These are phyloP conservation scores for Alisma plantagoaquatica DNA, from an alignment of 106 monocot species.

Conservation along the genomic window DNA sequence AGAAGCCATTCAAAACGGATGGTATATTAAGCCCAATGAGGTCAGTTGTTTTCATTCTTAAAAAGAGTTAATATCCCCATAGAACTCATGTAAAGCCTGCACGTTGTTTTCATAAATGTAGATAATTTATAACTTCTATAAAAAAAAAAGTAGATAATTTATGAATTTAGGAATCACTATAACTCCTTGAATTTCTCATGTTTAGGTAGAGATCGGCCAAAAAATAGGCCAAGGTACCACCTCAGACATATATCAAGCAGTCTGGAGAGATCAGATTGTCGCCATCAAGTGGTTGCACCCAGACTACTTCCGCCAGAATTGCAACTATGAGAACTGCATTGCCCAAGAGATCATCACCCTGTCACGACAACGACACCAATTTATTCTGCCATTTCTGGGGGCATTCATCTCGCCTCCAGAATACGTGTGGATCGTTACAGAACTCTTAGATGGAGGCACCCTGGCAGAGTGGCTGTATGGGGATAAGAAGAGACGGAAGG, in stretches of 20 bases:
- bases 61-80: too few species aligned
- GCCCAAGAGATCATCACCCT: slow-evolving; percentile 35
- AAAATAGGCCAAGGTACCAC: slow-evolving; percentile 33
- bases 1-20: too few species aligned
- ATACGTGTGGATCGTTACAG: slow-evolving; percentile 32
- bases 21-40: too few species aligned
- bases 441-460: slow-evolving; percentile 27
- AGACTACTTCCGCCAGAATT: slow-evolving; percentile 9
- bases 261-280: slow-evolving; percentile 34
- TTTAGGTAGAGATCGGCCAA: slow-evolving; percentile 37
- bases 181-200: too few species aligned
- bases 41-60: too few species aligned
- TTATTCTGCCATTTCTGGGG: slow-evolving; percentile 20
- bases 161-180: too few species aligned
- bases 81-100: too few species aligned
- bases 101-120: too few species aligned
- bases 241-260: slow-evolving; percentile 27
- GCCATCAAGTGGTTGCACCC: slow-evolving; percentile 35
- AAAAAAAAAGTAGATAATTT: too few species aligned
- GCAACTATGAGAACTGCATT: slow-evolving; percentile 15
- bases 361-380: slow-evolving; percentile 33
- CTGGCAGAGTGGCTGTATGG: slow-evolving; percentile 32
- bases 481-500: slow-evolving; percentile 13
- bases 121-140: too few species aligned
- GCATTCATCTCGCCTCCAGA: slow-evolving; percentile 29